Percentiles rank a stretch among this genome's conserved stretches.
Evolutionary conservation across 139 green algal genomes (phyloP).

Genomic region (Pseudopediastrum boryanum): DNA sequence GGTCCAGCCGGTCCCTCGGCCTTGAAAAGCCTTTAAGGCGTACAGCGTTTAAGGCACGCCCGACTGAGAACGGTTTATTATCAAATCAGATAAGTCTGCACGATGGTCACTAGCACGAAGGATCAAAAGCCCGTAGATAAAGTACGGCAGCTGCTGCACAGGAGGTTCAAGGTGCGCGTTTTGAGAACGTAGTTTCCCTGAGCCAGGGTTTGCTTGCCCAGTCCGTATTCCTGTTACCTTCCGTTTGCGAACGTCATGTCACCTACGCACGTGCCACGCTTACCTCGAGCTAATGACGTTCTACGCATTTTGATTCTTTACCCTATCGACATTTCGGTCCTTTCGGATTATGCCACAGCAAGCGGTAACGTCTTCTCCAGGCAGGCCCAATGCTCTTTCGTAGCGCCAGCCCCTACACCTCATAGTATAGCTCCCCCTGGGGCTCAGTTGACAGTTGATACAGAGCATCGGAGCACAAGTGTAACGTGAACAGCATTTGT

Average conservation of each 20-base stretch:
- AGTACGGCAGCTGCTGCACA: conserved; percentile 21
- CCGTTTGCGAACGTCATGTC: not conserved
- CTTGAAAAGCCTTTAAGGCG: not conserved
- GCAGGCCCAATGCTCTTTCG: not conserved
- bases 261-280: not conserved
- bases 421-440: not conserved
- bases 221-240: no score
- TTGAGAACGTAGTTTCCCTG: not conserved
- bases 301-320: not conserved
- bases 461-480: not conserved
- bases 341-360: no score
- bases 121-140: conserved; percentile 21
- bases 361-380: no score
- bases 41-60: not conserved
- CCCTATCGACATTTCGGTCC: no score
- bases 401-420: not conserved
- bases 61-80: not conserved
- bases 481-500: not conserved
- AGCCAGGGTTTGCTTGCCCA: not conserved
- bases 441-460: not conserved
- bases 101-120: not conserved
- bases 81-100: not conserved
- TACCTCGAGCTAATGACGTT: not conserved
- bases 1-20: not conserved
- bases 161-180: conserved; percentile 11